Evolutionary conservation across 306 rosid species (phyloP).

Genomic region (Medicago truncatula): DNA sequence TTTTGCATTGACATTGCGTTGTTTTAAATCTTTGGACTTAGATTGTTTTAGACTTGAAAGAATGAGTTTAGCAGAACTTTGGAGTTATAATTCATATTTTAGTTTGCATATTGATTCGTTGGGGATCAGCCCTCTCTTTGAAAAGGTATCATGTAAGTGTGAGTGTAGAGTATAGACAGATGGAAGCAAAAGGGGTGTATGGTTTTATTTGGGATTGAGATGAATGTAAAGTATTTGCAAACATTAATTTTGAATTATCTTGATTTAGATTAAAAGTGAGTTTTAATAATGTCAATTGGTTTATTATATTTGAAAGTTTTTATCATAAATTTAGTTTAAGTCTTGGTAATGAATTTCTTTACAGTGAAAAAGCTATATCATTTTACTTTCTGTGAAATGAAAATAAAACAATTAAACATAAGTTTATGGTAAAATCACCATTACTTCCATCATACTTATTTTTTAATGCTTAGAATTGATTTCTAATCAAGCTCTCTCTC

Average conservation of each 20-base stretch:
- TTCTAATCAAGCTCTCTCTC: neutral
- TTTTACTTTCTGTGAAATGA: neutral
- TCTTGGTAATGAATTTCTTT: neutral
- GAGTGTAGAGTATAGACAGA: neutral
- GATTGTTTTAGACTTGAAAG: neutral
- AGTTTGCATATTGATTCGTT: neutral
- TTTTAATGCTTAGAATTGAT: neutral
- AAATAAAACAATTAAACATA: neutral
- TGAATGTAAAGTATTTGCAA: neutral
- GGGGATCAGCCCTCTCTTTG: neutral
- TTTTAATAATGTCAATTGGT: neutral
- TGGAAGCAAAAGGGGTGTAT: neutral
- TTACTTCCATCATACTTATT: neutral
- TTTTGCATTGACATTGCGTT: neutral
- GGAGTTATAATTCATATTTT: neutral
- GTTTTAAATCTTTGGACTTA: no score
- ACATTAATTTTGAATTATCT: neutral
- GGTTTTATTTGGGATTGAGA: neutral
- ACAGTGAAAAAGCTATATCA: neutral
- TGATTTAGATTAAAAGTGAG: neutral
- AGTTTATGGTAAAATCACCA: neutral
- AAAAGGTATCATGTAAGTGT: neutral
- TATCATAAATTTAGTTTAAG: neutral
- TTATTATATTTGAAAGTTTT: slow-evolving; percentile 8
- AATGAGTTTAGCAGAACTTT: neutral